Evolutionary conservation across 345 rosid species (phyloP).

Genomic region (Eucalyptus marginata): DNA sequence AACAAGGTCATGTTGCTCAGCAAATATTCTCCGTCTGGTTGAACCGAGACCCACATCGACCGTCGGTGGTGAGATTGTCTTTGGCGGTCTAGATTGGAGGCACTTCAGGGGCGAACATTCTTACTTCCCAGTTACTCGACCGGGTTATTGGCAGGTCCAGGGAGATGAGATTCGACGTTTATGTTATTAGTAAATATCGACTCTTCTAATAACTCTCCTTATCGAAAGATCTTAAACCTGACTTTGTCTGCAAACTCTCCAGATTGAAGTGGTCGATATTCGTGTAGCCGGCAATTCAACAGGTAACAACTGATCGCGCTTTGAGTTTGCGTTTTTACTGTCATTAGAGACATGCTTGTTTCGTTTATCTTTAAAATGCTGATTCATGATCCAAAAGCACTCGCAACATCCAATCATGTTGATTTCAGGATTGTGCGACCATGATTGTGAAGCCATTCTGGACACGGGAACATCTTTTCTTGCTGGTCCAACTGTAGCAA

Average conservation of each 20-base stretch:
- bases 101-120: slow-evolving; percentile 45
- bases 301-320: slow-evolving; percentile 6
- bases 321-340: not conserved
- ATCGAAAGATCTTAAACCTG: not conserved
- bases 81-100: slow-evolving; percentile 56
- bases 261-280: slow-evolving; percentile 38
- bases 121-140: slow-evolving; percentile 23
- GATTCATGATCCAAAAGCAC: not conserved
- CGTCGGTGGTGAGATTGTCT: slow-evolving; percentile 42
- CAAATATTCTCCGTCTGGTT: slow-evolving; percentile 44
- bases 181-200: not conserved
- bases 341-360: not conserved
- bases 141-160: slow-evolving; percentile 48
- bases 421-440: slow-evolving; percentile 25
- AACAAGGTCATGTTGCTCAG: slow-evolving; percentile 34
- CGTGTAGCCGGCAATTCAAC: slow-evolving; percentile 25
- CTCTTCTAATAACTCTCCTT: no score
- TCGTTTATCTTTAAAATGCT: not conserved
- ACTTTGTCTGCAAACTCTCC: not conserved
- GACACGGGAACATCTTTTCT: slow-evolving; percentile 43
- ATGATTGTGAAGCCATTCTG: slow-evolving; percentile 37
- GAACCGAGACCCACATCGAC: slow-evolving; percentile 23
- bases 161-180: not conserved
- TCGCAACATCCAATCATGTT: not conserved
- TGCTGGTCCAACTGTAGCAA: slow-evolving; percentile 54